These are phyloP conservation scores for Hippophae tibetana DNA, from an alignment of 306 rosid species.

Conservation along the genomic window DNA sequence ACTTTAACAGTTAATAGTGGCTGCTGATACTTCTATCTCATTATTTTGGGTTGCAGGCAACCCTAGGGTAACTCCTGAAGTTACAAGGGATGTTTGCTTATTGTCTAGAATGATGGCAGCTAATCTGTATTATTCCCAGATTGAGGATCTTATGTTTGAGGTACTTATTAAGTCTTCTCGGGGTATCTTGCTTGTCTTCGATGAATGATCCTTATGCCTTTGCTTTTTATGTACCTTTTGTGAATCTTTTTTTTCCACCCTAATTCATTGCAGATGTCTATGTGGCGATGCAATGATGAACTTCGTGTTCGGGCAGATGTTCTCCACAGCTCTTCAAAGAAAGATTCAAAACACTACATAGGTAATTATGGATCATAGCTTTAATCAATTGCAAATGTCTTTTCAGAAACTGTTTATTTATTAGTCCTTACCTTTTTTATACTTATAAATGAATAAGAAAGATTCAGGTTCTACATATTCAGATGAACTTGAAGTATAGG, in stretches of 20 bases:
- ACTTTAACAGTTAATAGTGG: neutral
- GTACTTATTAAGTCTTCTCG: constrained; percentile 27
- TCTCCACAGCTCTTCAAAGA: constrained; percentile 56
- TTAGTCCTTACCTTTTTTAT: neutral
- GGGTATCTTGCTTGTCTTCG: neutral
- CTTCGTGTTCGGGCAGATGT: constrained; percentile 72
- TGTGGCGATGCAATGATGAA: constrained; percentile 99
- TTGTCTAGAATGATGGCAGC: constrained; percentile 99
- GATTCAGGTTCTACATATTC: no score
- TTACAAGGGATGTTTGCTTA: constrained; percentile 93
- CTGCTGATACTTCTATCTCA: neutral
- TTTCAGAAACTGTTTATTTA: neutral
- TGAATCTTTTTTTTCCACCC: constrained; percentile 9
- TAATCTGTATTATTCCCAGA: constrained; percentile 89
- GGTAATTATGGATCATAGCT: constrained; percentile 33
- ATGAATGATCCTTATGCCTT: constrained; percentile 7
- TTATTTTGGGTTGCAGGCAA: constrained; percentile 53
- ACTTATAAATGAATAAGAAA: no score
- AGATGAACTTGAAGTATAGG: no score
- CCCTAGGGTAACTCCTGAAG: constrained; percentile 98
- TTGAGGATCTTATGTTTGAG: constrained; percentile 98
- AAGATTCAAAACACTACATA: constrained; percentile 93
- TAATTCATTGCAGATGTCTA: constrained; percentile 58
- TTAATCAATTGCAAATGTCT: neutral
- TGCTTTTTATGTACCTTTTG: constrained; percentile 1